A percentile compares a stretch with the other conserved stretches of the same genome.
phyloP scores from a whole-genome alignment of 225 moss, liverwort and hornwort genomes.

The Sphagnum contortum region DNA sequence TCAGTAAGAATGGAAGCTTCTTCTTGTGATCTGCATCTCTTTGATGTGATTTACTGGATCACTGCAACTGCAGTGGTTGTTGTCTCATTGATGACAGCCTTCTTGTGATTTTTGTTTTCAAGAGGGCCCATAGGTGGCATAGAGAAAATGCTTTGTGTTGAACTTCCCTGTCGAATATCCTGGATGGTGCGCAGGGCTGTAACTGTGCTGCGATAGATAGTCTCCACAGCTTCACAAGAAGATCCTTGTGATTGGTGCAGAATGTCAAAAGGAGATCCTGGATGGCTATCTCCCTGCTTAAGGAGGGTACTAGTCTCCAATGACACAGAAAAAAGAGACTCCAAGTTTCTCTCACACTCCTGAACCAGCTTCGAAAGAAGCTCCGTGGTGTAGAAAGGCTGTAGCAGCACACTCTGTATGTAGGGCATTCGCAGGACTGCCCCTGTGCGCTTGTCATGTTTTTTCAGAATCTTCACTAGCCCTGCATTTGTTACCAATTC shows the following conservation, averaged over 20 bases:
- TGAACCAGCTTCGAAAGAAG: conserved; percentile 59
- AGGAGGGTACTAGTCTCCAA: conserved; percentile 19
- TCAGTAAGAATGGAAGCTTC: too few relatives aligned
- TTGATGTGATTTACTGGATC: conserved; percentile 18
- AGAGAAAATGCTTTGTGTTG: conserved; percentile 50
- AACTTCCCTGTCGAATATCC: conserved; percentile 48
- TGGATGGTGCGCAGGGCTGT: conserved; percentile 46
- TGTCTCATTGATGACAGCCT: conserved; percentile 51
- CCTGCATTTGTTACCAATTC: conserved; percentile 10
- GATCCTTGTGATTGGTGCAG: conserved; percentile 8
- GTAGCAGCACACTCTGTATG: conserved; percentile 54
- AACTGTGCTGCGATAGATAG: conserved; percentile 46
- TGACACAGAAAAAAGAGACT: conserved; percentile 45
- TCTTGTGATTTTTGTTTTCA: conserved; percentile 26
- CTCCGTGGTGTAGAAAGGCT: conserved; percentile 60
- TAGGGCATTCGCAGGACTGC: conserved; percentile 49
- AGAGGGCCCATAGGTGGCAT: conserved; percentile 46
- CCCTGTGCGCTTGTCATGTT: conserved; percentile 56
- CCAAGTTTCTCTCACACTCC: conserved; percentile 55
- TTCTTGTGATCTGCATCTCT: too few relatives aligned
- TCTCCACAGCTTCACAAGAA: conserved; percentile 50
- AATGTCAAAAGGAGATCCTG: conserved; percentile 8
- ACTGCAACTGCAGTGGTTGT: conserved; percentile 39
- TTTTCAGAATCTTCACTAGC: conserved; percentile 64
- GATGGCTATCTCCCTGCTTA: conserved; percentile 23